Conservation (phyloP, 2,329 filamentous ascomycete genomes). For the Lithohypha guttulata region DNA sequence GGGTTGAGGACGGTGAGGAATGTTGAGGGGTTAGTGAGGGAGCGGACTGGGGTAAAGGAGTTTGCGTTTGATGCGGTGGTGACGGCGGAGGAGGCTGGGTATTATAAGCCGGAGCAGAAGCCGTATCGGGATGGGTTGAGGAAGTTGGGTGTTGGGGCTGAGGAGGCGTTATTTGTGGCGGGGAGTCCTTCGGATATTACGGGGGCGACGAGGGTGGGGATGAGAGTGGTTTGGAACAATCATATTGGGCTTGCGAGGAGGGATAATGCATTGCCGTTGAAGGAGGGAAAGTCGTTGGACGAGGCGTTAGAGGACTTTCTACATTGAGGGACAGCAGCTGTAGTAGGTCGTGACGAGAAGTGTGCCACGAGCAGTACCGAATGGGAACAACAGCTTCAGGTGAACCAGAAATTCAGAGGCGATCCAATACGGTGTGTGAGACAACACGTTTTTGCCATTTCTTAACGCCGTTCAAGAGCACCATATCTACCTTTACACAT, state of each 20-base stretch:
- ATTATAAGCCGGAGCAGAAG: constrained; percentile 29
- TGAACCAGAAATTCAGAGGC: too few species aligned
- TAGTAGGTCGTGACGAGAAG: too few species aligned
- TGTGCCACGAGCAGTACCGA: too few species aligned
- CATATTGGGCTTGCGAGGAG: constrained; percentile 11
- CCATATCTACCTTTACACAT: constrained; percentile 6
- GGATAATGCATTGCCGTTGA: constrained; percentile 5
- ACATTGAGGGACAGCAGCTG: background rate
- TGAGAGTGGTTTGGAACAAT: constrained; percentile 34
- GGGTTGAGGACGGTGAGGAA: constrained; percentile 20
- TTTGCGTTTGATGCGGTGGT: constrained; percentile 27
- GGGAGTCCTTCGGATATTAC: constrained; percentile 33
- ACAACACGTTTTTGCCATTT: constrained; percentile 5
- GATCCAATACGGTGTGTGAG: too few species aligned
- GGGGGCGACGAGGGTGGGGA: constrained; percentile 29
- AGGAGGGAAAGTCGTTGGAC: constrained; percentile 3
- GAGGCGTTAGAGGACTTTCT: constrained; percentile 7
- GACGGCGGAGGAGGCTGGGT: constrained; percentile 33
- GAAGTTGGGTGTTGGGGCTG: constrained; percentile 21
- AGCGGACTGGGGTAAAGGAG: constrained; percentile 3
- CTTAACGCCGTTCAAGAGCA: too few species aligned
- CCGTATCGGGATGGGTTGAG: constrained; percentile 28
- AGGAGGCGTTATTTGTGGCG: constrained; percentile 29
- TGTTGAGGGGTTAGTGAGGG: constrained; percentile 8
- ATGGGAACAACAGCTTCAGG: background rate